phyloP scores from a whole-genome alignment of 208 protist species.

The Strigomonas galati region DNA sequence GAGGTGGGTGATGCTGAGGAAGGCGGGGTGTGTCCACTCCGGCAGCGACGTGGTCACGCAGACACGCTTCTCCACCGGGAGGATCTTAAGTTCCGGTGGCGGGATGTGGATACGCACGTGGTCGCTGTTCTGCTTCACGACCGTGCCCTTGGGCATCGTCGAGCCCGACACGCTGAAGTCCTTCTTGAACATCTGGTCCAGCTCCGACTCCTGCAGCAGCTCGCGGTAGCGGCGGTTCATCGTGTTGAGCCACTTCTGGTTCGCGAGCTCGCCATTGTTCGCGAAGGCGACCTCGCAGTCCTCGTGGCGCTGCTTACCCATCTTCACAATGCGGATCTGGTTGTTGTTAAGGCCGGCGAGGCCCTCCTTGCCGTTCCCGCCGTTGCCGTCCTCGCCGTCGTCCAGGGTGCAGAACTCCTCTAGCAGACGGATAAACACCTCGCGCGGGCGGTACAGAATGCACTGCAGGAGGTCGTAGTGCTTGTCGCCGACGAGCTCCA shows the following conservation, averaged over 20 bases:
- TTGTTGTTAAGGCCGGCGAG: constrained; percentile 29
- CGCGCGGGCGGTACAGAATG: constrained; percentile 75
- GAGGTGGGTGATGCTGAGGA: constrained; percentile 90
- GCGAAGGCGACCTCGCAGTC: constrained; percentile 27
- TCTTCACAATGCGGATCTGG: constrained; percentile 65
- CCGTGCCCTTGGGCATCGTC: constrained; percentile 62
- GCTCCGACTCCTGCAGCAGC: constrained; percentile 81
- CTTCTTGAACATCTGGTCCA: constrained; percentile 80
- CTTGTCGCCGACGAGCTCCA: constrained; percentile 69
- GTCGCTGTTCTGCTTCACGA: constrained; percentile 51
- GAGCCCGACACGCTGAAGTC: constrained; percentile 76
- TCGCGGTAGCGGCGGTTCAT: constrained; percentile 85
- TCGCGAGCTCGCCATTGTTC: constrained; percentile 42
- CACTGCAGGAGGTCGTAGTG: constrained; percentile 86
- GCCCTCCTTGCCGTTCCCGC: constrained; percentile 1
- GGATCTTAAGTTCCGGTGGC: constrained; percentile 56
- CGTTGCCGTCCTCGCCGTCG: constrained; percentile 40
- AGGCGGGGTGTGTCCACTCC: constrained; percentile 89
- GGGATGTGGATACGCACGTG: constrained; percentile 85
- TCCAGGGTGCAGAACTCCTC: constrained; percentile 88
- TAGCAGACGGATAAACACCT: constrained; percentile 80
- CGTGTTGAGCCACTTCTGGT: constrained; percentile 77
- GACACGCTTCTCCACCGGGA: constrained; percentile 76
- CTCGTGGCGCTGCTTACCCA: constrained; percentile 38
- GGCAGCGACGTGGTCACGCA: constrained; percentile 78